These are phyloP conservation scores for Ceratocystis papillata DNA, from an alignment of 2,329 filamentous ascomycete genomes.

Conservation along the genomic window DNA sequence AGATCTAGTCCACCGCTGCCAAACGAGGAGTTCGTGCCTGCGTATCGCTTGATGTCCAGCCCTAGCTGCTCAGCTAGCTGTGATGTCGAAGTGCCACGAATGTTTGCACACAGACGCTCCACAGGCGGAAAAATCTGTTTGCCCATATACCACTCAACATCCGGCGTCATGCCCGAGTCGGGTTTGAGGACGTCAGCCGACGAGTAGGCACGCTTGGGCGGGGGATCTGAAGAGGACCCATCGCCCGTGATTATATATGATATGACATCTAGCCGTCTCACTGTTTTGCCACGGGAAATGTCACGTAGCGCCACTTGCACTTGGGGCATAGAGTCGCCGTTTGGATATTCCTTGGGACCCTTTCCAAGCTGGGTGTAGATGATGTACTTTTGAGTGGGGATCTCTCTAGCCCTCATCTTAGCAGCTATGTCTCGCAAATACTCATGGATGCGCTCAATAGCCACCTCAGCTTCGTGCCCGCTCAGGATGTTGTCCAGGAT, in stretches of 20 bases:
- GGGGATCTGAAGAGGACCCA: conserved; percentile 49
- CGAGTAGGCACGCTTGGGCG: conserved; percentile 81
- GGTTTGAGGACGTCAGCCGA: conserved; percentile 73
- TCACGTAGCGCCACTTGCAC: conserved; percentile 90
- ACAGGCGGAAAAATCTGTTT: conserved; percentile 98
- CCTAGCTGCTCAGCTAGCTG: conserved; percentile 88
- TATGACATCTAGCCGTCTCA: conserved; percentile 92
- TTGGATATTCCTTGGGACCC: conserved; percentile 83
- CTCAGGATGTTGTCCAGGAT: conserved; percentile 92
- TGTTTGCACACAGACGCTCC: conserved; percentile 93
- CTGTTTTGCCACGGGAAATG: conserved; percentile 70
- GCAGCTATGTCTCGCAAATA: conserved; percentile 74
- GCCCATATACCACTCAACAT: conserved; percentile 95
- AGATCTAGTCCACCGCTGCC: conserved; percentile 35
- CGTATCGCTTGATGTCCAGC: conserved; percentile 80
- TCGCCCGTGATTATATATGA: conserved; percentile 85
- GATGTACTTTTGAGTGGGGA: conserved; percentile 80
- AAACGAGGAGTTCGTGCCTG: conserved; percentile 36
- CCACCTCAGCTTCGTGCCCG: conserved; percentile 79
- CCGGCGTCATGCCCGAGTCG: conserved; percentile 65
- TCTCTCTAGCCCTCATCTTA: conserved; percentile 71
- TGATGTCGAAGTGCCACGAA: conserved; percentile 80
- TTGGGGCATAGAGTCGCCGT: conserved; percentile 89
- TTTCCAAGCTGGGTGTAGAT: conserved; percentile 98
- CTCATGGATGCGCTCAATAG: conserved; percentile 83